Percentiles rank a stretch among this genome's conserved stretches.
Evolutionary conservation across 2,329 filamentous ascomycete species (phyloP).

Genomic region (Dactylella cylindrospora): DNA sequence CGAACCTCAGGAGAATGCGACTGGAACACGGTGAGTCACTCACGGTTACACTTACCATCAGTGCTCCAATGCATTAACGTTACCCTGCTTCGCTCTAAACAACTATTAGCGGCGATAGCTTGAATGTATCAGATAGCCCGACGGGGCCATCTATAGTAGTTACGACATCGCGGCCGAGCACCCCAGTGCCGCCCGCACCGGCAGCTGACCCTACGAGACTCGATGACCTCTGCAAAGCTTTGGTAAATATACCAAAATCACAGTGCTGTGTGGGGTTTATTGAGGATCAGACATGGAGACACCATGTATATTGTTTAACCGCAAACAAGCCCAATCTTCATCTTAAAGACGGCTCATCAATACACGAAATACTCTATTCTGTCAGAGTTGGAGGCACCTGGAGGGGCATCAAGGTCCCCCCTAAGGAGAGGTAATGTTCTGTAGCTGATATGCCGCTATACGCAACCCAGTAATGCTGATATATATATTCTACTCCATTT

Average conservation of each 20-base stretch:
- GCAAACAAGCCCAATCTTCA: not conserved
- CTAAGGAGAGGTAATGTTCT: slow-evolving; percentile 1
- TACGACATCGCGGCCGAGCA: too few relatives aligned
- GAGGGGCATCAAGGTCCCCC: not conserved
- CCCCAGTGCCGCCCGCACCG: too few relatives aligned
- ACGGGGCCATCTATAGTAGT: too few relatives aligned
- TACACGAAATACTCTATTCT: not conserved
- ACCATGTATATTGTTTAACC: not conserved
- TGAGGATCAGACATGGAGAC: not conserved
- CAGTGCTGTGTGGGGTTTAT: not conserved
- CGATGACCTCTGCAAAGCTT: slow-evolving; percentile 1
- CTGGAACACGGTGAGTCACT: too few relatives aligned
- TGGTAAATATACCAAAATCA: not conserved
- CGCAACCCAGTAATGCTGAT: not conserved
- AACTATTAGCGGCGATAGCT: too few relatives aligned
- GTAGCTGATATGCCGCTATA: too few relatives aligned
- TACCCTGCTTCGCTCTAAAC: too few relatives aligned
- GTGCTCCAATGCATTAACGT: too few relatives aligned
- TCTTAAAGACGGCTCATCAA: not conserved
- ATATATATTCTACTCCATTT: not conserved
- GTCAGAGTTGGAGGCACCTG: not conserved
- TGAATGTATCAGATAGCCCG: too few relatives aligned
- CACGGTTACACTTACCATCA: too few relatives aligned
- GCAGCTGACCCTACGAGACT: too few relatives aligned
- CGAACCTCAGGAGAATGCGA: too few relatives aligned